Evolutionary conservation across 768 basidiomycete genomes (phyloP).

Genomic region (Rhizopogon roseolus): DNA sequence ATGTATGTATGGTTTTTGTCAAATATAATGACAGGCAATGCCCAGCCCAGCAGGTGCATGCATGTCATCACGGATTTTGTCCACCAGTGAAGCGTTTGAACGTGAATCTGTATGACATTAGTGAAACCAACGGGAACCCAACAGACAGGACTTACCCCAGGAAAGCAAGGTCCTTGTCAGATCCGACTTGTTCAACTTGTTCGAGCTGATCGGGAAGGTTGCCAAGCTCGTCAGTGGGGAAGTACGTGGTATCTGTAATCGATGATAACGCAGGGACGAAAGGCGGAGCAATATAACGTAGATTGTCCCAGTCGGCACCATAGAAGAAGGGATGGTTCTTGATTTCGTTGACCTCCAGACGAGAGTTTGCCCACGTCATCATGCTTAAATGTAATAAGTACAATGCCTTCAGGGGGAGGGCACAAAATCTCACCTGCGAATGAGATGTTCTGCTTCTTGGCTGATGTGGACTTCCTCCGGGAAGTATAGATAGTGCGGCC

Average conservation of each 20-base stretch:
- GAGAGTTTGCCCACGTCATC: slow-evolving; percentile 77
- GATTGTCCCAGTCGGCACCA: slow-evolving; percentile 90
- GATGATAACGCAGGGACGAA: slow-evolving; percentile 92
- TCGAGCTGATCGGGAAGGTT: slow-evolving; percentile 60
- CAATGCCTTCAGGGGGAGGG: neutral
- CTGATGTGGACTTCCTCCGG: slow-evolving; percentile 95
- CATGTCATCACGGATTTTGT: neutral
- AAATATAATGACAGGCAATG: slow-evolving; percentile 1
- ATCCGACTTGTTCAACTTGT: slow-evolving; percentile 54
- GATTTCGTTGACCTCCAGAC: slow-evolving; percentile 80
- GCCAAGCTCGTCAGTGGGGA: slow-evolving; percentile 91
- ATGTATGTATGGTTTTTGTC: neutral
- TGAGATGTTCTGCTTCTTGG: slow-evolving; percentile 85
- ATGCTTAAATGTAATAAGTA: slow-evolving; percentile 44
- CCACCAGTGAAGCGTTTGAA: slow-evolving; percentile 64
- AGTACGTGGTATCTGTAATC: slow-evolving; percentile 92
- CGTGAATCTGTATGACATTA: slow-evolving; percentile 54
- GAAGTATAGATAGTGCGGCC: slow-evolving; percentile 87
- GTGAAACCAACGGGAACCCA: neutral
- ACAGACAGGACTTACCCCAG: slow-evolving; percentile 42
- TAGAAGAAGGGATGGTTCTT: slow-evolving; percentile 93
- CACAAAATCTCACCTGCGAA: slow-evolving; percentile 57
- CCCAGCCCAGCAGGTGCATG: neutral
- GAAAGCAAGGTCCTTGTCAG: slow-evolving; percentile 67
- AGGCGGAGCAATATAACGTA: slow-evolving; percentile 92